Evolutionary conservation across 75 land plant genomes (phyloP).

Genomic region (Sequoia sempervirens): DNA sequence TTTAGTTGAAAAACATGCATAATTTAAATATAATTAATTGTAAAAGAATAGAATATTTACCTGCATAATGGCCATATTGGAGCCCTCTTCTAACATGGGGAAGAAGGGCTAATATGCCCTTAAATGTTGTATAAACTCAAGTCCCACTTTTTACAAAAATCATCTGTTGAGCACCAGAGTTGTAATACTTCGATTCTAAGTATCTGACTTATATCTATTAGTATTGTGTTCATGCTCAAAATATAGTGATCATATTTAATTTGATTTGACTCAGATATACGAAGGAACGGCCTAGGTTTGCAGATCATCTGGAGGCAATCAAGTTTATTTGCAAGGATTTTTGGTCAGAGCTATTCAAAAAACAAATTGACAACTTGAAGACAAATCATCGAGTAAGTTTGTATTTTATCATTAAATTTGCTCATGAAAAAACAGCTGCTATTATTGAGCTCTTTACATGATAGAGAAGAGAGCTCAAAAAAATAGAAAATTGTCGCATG

Average conservation of each 20-base stretch:
- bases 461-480: neutral
- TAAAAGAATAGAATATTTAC: neutral
- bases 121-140: neutral
- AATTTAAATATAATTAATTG: neutral
- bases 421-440: neutral
- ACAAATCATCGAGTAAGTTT: slow-evolving; percentile 81
- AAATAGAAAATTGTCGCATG: neutral
- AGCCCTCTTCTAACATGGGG: neutral
- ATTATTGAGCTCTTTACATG: neutral
- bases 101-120: neutral
- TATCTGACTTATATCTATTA: neutral
- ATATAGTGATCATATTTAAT: slow-evolving; percentile 3
- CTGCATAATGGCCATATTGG: neutral
- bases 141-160: neutral
- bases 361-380: slow-evolving; percentile 93
- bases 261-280: slow-evolving; percentile 61
- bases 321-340: slow-evolving; percentile 98
- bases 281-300: slow-evolving; percentile 84
- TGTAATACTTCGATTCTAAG: neutral
- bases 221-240: neutral
- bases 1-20: neutral
- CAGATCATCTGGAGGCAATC: slow-evolving; percentile 89
- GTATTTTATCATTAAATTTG: neutral
- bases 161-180: neutral
- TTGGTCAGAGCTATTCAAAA: slow-evolving; percentile 94